Conservation (phyloP, 805 yeast species). For the Metschnikowia anglica region DNA sequence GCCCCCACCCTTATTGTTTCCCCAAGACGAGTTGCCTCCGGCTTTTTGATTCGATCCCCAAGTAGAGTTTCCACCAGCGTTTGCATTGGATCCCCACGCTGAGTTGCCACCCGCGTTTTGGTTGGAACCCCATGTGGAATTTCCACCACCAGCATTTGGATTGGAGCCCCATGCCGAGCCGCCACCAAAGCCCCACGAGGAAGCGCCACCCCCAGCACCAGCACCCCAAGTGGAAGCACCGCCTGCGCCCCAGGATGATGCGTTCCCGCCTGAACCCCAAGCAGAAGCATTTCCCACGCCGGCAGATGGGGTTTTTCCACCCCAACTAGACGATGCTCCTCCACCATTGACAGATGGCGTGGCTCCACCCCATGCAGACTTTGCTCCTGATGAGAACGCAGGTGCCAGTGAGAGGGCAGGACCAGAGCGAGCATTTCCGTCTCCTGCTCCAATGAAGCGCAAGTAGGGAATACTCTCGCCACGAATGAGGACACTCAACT, state of each 20-base stretch:
- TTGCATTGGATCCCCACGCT: conserved; percentile 26
- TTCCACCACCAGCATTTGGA: conserved; percentile 18
- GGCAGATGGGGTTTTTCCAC: conserved; percentile 31
- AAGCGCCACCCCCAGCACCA: conserved; percentile 16
- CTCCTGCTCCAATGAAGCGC: conserved; percentile 63
- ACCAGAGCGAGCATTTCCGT: conserved; percentile 21
- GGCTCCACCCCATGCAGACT: conserved; percentile 55
- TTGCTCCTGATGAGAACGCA: conserved; percentile 42
- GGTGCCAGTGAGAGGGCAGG: conserved; percentile 28
- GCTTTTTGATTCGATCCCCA: conserved; percentile 33
- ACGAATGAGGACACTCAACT: conserved; percentile 67
- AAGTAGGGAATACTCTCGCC: conserved; percentile 76
- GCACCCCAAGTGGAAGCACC: conserved; percentile 24
- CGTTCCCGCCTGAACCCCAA: conserved; percentile 46
- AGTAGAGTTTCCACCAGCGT: conserved; percentile 24
- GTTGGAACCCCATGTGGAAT: conserved; percentile 25
- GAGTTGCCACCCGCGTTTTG: conserved; percentile 32
- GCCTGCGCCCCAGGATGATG: conserved; percentile 29
- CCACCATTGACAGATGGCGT: conserved; percentile 23
- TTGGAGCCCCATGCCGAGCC: conserved; percentile 21
- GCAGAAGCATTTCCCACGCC: conserved; percentile 40
- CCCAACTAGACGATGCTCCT: conserved; percentile 45
- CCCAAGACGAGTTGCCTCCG: conserved; percentile 35
- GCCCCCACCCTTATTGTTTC: conserved; percentile 42
- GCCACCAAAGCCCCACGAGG: conserved; percentile 24